These are phyloP conservation scores for Piloderma croceum DNA, from an alignment of 768 basidiomycete genomes.

Conservation along the genomic window DNA sequence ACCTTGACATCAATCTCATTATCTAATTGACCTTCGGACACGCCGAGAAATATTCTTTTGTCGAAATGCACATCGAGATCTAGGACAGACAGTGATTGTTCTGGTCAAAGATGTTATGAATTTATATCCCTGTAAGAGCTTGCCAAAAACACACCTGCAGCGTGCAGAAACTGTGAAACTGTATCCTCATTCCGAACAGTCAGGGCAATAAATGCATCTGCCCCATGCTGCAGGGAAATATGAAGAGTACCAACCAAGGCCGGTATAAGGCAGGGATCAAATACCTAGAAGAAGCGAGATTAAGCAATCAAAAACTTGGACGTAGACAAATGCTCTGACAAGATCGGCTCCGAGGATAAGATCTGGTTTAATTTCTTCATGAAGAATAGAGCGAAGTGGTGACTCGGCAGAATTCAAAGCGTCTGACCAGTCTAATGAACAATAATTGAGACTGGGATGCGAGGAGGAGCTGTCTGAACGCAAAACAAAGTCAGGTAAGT, in stretches of 20 bases:
- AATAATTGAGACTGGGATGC: constrained; percentile 41
- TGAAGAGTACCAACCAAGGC: constrained; percentile 47
- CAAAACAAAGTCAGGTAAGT: background rate
- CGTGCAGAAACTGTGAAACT: constrained; percentile 36
- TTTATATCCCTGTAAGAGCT: background rate
- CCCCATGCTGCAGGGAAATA: constrained; percentile 21
- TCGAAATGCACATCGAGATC: constrained; percentile 18
- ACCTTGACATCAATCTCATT: constrained; percentile 37
- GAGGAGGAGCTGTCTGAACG: constrained; percentile 49
- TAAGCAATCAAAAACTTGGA: background rate
- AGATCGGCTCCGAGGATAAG: constrained; percentile 72
- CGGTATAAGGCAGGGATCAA: constrained; percentile 57
- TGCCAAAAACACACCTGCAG: constrained; percentile 21
- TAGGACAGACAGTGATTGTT: constrained; percentile 23
- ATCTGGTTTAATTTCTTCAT: constrained; percentile 42
- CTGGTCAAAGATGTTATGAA: background rate
- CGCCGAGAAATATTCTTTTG: constrained; percentile 19
- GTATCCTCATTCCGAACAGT: constrained; percentile 49
- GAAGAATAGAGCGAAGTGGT: constrained; percentile 29
- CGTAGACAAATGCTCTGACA: constrained; percentile 24
- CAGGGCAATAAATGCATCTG: constrained; percentile 32
- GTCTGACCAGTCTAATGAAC: constrained; percentile 61
- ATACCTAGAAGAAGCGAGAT: constrained; percentile 51
- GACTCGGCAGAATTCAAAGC: constrained; percentile 35
- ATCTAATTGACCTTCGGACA: constrained; percentile 27